A percentile compares a stretch with the other conserved stretches of the same genome.
Conservation (phyloP, 495 filamentous ascomycete species). For the Melanomma pulvis-pyrius region DNA sequence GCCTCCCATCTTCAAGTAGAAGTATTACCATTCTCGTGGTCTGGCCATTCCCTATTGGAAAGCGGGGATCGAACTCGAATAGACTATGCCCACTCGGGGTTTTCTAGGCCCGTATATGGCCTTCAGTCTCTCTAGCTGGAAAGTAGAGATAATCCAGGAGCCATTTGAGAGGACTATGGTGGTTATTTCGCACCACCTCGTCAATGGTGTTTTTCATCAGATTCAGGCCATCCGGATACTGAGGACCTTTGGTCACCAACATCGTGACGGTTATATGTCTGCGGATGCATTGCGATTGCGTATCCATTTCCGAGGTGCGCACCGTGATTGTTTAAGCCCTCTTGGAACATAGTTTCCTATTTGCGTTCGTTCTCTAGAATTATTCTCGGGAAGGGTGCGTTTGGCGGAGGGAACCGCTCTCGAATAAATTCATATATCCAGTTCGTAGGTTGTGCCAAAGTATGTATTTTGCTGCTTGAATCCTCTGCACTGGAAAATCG, state of each 20-base stretch:
- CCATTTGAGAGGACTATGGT: not conserved
- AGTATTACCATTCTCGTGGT: slow-evolving; percentile 1
- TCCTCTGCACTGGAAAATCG: too few species aligned
- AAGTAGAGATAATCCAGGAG: not conserved
- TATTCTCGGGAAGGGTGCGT: too few species aligned
- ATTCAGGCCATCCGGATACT: not conserved
- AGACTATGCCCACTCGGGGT: not conserved
- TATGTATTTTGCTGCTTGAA: too few species aligned
- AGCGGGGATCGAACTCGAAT: not conserved
- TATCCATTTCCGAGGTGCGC: not conserved
- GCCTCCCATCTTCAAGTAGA: not conserved
- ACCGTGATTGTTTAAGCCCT: too few species aligned
- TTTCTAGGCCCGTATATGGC: not conserved
- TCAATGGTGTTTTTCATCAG: not conserved
- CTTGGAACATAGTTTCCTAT: too few species aligned
- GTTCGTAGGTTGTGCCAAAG: too few species aligned
- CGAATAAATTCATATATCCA: too few species aligned
- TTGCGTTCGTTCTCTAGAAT: too few species aligned
- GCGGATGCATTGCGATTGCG: not conserved
- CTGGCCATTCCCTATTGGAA: not conserved
- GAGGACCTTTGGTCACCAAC: not conserved
- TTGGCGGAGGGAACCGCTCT: too few species aligned
- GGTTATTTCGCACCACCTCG: not conserved
- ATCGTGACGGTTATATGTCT: not conserved
- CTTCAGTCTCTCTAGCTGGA: not conserved